A percentile compares a stretch with the other conserved stretches of the same genome.
phyloP scores from a whole-genome alignment of 768 basidiomycete genomes.

The Leccinellum luteum region DNA sequence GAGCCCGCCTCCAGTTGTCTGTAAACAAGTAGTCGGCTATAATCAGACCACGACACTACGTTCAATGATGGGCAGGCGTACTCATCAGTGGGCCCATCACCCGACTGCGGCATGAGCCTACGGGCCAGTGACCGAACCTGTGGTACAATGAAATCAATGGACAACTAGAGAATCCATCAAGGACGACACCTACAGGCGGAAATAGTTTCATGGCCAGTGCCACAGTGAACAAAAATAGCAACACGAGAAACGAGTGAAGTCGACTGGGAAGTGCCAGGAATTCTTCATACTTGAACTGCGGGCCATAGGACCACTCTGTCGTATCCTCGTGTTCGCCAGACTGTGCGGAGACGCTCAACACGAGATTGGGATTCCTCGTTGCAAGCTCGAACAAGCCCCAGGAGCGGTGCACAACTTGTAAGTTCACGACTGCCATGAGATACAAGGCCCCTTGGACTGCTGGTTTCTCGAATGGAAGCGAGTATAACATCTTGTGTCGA shows the following conservation, averaged over 20 bases:
- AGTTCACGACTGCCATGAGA: constrained; percentile 45
- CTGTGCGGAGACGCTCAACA: constrained; percentile 10
- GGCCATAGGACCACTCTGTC: constrained; percentile 51
- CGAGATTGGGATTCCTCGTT: constrained; percentile 15
- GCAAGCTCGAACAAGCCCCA: constrained; percentile 49
- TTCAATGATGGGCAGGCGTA: constrained; percentile 27
- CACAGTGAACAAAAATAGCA: constrained; percentile 30
- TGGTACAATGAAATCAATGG: not conserved
- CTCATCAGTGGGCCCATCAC: constrained; percentile 64
- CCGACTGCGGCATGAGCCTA: constrained; percentile 48
- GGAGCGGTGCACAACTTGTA: constrained; percentile 52
- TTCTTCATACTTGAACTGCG: constrained; percentile 75
- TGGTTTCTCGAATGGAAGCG: constrained; percentile 34
- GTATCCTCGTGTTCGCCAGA: constrained; percentile 20
- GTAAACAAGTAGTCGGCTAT: not conserved
- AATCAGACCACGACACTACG: constrained; percentile 3
- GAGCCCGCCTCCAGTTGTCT: constrained; percentile 62
- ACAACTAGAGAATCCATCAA: not conserved
- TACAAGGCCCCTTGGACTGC: constrained; percentile 40
- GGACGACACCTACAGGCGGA: constrained; percentile 34
- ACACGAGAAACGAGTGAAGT: constrained; percentile 40
- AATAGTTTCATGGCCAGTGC: constrained; percentile 31
- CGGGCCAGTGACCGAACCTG: constrained; percentile 56
- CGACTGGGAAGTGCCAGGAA: constrained; percentile 45
- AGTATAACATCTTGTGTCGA: constrained; percentile 31